Evolutionary conservation across 345 rosid genomes (phyloP), one percentile per base, ranked within the genome.

Genomic region (Salix suchowensis): DNA sequence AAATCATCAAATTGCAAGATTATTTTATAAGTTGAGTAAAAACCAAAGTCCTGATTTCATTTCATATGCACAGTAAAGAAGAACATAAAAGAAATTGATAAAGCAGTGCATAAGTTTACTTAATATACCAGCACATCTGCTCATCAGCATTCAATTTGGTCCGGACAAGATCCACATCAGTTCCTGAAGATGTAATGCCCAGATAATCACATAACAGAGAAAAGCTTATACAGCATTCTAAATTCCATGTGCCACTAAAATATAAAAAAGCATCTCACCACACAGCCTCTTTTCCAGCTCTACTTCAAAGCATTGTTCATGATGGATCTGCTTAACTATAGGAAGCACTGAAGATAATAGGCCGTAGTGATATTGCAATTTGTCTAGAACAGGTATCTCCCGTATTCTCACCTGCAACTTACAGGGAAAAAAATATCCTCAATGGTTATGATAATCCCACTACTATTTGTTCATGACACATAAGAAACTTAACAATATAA

Each of bases 51-150:
- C 62, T 7, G 12, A 21, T 10, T 46, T 7, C 18, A 58, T 23
- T 73, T n/a, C 30, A 50, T 40, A 40, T 24, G 67, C 54, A 55
- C 7, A 54, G 39, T 23, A 65, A 24, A 70, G 48, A 65, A 52
- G 26, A 55, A 64, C 34, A 50, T 5, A 26, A 70, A 21, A 48
- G 36, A 21, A 67, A 37, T 50, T 42, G 44, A 30, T 44, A 18
- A 77, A 68, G 81, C 74, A 70, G 62, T 65, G 70, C 19, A 34
- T 16, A 8, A 78, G 75, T 54, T 58, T 60, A 66, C 24, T 65
- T 18, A 66, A 74, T 24, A 28, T 92, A 96, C 99, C 99, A 96
- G 92, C 99, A 96, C 98, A 96, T 94, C 88, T 92, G 97, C 82
- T 94, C 98, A 82, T 96, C 99, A 37, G 92, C 97, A 80, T 87